phyloP scores from a whole-genome alignment of 1,284 basidiomycete genomes.

The Omphalotus olearius region DNA sequence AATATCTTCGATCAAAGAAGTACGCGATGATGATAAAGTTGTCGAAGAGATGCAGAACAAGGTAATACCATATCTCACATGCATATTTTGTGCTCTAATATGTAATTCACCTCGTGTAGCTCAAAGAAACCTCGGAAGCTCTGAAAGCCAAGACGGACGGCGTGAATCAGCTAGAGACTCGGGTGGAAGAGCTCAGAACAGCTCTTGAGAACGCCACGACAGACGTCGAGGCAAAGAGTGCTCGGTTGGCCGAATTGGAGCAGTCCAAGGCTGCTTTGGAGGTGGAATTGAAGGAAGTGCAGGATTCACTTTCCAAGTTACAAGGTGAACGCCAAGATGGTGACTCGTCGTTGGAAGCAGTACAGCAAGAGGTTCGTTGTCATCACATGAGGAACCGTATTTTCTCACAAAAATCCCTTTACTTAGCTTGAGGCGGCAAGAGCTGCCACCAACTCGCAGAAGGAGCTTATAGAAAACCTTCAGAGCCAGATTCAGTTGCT shows the following conservation, averaged over 20 bases:
- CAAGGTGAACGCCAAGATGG: conserved; percentile 36
- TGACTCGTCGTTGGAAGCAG: conserved; percentile 32
- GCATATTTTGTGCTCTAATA: conserved; percentile 15
- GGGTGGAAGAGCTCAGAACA: conserved; percentile 44
- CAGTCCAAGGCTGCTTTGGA: conserved; percentile 45
- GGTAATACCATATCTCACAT: conserved; percentile 31
- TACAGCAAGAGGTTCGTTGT: conserved; percentile 47
- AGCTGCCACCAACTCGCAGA: conserved; percentile 33
- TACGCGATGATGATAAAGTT: conserved; percentile 52
- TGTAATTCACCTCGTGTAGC: conserved; percentile 32
- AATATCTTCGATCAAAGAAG: conserved; percentile 66
- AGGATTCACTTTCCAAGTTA: conserved; percentile 36
- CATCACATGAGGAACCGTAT: background rate
- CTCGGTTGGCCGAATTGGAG: conserved; percentile 42
- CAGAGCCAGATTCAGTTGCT: conserved; percentile 48
- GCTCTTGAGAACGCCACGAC: conserved; percentile 45
- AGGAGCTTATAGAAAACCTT: conserved; percentile 42
- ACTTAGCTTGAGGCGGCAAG: conserved; percentile 56
- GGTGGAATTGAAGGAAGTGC: conserved; percentile 40
- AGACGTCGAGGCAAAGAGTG: conserved; percentile 44
- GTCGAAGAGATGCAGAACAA: conserved; percentile 57
- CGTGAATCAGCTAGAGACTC: conserved; percentile 46
- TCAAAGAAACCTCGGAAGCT: conserved; percentile 50
- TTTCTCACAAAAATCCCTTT: conserved; percentile 2
- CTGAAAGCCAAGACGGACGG: conserved; percentile 47